Evolutionary conservation across 257 asterid species (phyloP).

Genomic region (Agastache rugosa): DNA sequence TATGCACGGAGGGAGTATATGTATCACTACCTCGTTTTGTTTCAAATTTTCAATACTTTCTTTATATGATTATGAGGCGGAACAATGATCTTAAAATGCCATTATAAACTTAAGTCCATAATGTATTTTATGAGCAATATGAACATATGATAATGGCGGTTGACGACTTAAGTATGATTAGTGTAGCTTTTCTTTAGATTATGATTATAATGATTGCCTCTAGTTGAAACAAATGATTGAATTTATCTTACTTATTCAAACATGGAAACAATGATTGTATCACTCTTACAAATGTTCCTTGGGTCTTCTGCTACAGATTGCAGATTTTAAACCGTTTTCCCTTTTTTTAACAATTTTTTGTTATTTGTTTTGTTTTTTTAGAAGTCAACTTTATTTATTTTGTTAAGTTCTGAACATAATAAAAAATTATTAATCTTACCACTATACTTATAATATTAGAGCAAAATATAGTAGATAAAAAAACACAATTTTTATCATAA

Average conservation of each 20-base stretch:
- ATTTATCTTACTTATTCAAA: constrained; percentile 11
- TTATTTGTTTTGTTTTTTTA: no score
- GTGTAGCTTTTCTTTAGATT: constrained; percentile 14
- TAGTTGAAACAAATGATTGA: constrained; percentile 45
- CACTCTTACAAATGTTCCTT: not conserved
- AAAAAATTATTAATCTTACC: not conserved
- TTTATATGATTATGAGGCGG: not conserved
- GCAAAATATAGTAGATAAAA: no score
- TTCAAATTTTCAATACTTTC: no score
- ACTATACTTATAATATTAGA: no score
- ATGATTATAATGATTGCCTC: constrained; percentile 32
- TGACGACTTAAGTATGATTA: constrained; percentile 15
- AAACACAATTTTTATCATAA: no score
- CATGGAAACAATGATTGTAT: constrained; percentile 24
- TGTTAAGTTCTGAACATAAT: not conserved
- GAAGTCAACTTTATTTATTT: no score
- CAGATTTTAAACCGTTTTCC: not conserved
- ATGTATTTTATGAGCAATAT: not conserved
- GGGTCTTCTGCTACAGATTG: not conserved
- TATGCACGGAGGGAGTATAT: no score
- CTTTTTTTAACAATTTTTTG: no score
- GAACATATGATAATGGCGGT: constrained; percentile 30
- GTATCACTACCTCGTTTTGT: no score
- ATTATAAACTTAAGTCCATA: not conserved
- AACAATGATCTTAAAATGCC: not conserved